Evolutionary conservation across 768 basidiomycete genomes (phyloP).

Genomic region (Tulasnella sp.): DNA sequence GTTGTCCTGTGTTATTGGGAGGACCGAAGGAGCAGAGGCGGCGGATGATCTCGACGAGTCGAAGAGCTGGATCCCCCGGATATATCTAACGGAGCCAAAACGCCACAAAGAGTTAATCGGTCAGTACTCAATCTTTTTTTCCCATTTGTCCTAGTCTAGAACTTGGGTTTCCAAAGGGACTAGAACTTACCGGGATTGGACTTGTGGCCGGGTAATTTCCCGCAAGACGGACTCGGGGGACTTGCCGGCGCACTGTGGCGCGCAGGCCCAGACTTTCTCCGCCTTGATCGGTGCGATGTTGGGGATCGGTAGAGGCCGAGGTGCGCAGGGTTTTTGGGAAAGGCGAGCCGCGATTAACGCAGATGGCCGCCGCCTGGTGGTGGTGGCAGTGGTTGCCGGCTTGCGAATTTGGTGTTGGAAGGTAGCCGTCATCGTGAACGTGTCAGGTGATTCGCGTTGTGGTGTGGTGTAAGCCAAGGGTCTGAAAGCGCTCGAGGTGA

Average conservation of each 20-base stretch:
- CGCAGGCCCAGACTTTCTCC: conserved; percentile 11
- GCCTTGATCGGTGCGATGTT: neutral
- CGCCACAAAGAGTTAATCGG: neutral
- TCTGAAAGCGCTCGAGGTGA: neutral
- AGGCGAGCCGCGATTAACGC: neutral
- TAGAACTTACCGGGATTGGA: conserved; percentile 4
- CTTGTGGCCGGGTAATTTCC: conserved; percentile 11
- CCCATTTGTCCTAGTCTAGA: neutral
- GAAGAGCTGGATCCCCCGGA: conserved; percentile 1
- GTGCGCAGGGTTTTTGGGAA: neutral
- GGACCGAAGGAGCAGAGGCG: neutral
- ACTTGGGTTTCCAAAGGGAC: neutral
- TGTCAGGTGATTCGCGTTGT: neutral
- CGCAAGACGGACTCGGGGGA: neutral
- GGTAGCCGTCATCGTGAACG: neutral
- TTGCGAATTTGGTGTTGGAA: neutral
- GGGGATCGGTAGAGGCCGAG: neutral
- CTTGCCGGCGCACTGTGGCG: conserved; percentile 1
- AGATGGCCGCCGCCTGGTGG: neutral
- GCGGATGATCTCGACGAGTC: neutral
- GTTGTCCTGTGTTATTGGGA: neutral
- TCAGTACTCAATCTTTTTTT: neutral
- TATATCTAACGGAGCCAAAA: neutral
- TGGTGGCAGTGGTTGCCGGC: neutral
- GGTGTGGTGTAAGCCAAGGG: neutral